Base-by-base conservation (phyloP, 331 rosid genomes). In the Spiraea crenata region DNA sequence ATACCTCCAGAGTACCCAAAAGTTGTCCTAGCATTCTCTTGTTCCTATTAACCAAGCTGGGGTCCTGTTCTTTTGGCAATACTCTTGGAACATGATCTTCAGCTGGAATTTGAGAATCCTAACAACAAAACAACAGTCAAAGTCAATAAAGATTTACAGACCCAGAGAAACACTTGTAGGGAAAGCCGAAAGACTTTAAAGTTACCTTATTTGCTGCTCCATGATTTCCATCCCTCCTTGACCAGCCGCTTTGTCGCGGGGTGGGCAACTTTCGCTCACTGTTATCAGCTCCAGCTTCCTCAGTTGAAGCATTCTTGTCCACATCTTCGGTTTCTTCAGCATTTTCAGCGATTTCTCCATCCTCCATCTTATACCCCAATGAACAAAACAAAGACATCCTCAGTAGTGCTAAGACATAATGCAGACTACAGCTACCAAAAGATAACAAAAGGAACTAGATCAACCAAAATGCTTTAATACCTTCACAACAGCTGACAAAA, bases 1-100 rank as follows among this genome's bases (percentile, higher is more conserved):
- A 48, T 82, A 91, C 99, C 99, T 93, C 99, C 65, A 93, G 72
- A 65, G 99, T 93, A 40, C 99, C 99, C 84, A 93, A 74, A 81
- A 93, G 96, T 84, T 91, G 97, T 38, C 99, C 99, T 70, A 91
- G 77, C 99, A 93, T 91, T 87, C 99, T 89, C 71, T 67, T 93
- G 58, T 93, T 93, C 88, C 97, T 83, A 78, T 82, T 89, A 76
- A 93, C 92, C 89, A 93, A 74, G 73, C 88, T 87, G 55, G 99
- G 97, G 69, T 93, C 97, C 37, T 93, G 92, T 38, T 90, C 76
- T 85, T 89, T 91, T 1, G 95, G 99, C 84, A 93, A 58, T 61
- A 93, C 83, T 83, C 98, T 87, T 0, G 98, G 96, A 77, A 84
- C 86, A 79, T 77, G 87, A 63, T 90, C 92, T 0, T 70, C 13